A percentile compares a stretch with the other conserved stretches of the same genome.
These are phyloP conservation scores for Diaporthe citrichinensis DNA, from an alignment of 2,329 filamentous ascomycete genomes.

Conservation along the genomic window DNA sequence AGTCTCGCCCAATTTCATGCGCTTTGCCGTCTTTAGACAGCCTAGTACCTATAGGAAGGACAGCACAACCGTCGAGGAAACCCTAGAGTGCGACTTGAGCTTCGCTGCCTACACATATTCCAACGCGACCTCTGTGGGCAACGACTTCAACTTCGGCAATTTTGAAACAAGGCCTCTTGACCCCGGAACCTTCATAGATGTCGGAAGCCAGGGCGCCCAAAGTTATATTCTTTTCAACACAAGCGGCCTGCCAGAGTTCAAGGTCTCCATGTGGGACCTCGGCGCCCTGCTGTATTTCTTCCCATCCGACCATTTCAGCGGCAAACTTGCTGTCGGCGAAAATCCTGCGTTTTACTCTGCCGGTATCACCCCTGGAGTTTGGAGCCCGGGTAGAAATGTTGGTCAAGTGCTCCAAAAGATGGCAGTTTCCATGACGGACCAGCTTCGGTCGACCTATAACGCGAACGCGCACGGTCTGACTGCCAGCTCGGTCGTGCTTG, in stretches of 20 bases:
- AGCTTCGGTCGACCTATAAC: background rate
- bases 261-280: slow-evolving; percentile 10
- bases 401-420: background rate
- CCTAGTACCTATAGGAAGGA: background rate
- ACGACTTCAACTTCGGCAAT: slow-evolving; percentile 1
- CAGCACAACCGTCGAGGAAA: slow-evolving; percentile 3
- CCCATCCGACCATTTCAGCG: slow-evolving; percentile 20
- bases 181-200: background rate
- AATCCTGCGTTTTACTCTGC: background rate
- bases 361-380: slow-evolving; percentile 6
- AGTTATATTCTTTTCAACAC: slow-evolving; percentile 12
- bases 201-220: background rate
- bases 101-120: slow-evolving; percentile 19
- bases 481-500: slow-evolving; percentile 7
- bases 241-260: background rate
- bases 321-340: background rate
- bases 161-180: background rate
- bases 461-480: background rate
- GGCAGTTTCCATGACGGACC: background rate
- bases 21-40: slow-evolving; percentile 3
- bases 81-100: slow-evolving; percentile 11
- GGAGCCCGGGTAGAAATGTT: slow-evolving; percentile 3
- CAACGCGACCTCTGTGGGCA: background rate
- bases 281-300: slow-evolving; percentile 21
- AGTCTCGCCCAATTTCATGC: background rate